phyloP scores from a whole-genome alignment of 257 asterid genomes.

The Jasminum sambac region DNA sequence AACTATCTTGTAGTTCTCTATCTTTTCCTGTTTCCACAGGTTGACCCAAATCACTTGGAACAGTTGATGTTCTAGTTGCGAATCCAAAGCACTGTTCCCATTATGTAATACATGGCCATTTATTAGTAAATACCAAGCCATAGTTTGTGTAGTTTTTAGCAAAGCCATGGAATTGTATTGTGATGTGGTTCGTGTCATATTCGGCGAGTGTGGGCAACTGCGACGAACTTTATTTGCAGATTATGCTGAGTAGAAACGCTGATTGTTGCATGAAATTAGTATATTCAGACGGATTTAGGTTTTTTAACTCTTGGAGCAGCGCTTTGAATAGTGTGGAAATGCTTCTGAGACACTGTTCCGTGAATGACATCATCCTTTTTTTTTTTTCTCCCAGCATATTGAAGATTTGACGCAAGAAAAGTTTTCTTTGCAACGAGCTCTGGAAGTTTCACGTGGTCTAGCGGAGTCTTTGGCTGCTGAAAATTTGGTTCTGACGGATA shows the following conservation, averaged over 20 bases:
- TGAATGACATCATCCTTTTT: background rate
- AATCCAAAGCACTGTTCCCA: background rate
- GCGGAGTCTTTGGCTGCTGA: conserved; percentile 94
- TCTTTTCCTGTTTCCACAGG: background rate
- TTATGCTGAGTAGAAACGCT: background rate
- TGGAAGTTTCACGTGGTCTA: conserved; percentile 84
- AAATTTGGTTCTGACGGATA: conserved; percentile 90
- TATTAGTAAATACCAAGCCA: background rate
- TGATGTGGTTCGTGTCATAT: background rate
- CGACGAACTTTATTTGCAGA: background rate
- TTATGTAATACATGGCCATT: background rate
- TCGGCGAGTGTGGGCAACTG: background rate
- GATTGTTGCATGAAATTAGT: background rate
- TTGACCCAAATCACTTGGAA: background rate
- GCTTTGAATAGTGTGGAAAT: conserved; percentile 7
- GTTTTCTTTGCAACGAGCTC: conserved; percentile 94
- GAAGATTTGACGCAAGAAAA: conserved; percentile 98
- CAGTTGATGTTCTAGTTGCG: background rate
- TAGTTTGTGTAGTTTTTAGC: background rate
- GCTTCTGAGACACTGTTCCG: conserved; percentile 9
- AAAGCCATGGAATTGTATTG: background rate
- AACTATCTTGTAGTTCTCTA: background rate
- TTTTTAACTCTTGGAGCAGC: conserved; percentile 18
- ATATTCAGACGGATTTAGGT: conserved; percentile 2
- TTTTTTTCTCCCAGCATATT: conserved; percentile 63